phyloP scores from a whole-genome alignment of 2,329 filamentous ascomycete genomes.

The Plectosphaerella cucumerina region DNA sequence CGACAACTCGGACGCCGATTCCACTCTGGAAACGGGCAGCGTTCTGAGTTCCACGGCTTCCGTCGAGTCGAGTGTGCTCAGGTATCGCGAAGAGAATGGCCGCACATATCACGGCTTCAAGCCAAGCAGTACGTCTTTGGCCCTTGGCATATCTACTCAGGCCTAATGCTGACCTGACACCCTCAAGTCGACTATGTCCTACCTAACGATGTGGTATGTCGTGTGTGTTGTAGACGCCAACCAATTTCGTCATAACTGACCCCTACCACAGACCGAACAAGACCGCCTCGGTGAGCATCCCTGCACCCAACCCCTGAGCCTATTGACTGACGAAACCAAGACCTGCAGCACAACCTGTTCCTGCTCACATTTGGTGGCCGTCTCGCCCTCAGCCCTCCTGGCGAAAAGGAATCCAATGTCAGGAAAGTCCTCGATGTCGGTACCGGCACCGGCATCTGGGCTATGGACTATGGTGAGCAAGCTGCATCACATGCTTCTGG shows the following conservation, averaged over 20 bases:
- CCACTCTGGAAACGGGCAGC: slow-evolving; percentile 1
- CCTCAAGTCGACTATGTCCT: neutral
- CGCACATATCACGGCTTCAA: slow-evolving; percentile 31
- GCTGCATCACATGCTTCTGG: neutral
- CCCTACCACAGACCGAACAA: neutral
- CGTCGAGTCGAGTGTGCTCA: slow-evolving; percentile 29
- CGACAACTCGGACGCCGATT: neutral
- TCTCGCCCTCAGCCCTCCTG: slow-evolving; percentile 20
- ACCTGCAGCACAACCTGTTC: slow-evolving; percentile 30
- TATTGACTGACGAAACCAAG: slow-evolving; percentile 8
- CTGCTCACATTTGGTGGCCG: slow-evolving; percentile 23
- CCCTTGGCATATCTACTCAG: neutral
- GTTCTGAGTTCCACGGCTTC: slow-evolving; percentile 21
- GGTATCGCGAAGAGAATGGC: slow-evolving; percentile 32
- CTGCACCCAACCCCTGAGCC: neutral
- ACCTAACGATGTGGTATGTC: slow-evolving; percentile 1
- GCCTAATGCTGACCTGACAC: neutral
- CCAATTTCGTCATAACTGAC: neutral
- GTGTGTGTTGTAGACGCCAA: neutral
- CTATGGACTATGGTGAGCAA: slow-evolving; percentile 34
- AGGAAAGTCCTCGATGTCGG: slow-evolving; percentile 37
- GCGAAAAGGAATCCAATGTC: slow-evolving; percentile 10
- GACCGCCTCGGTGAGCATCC: neutral
- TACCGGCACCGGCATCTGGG: slow-evolving; percentile 41
- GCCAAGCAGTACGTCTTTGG: slow-evolving; percentile 10